Base-by-base conservation (phyloP, 2,329 filamentous ascomycete genomes). In the Pseudogymnoascus sp. region DNA sequence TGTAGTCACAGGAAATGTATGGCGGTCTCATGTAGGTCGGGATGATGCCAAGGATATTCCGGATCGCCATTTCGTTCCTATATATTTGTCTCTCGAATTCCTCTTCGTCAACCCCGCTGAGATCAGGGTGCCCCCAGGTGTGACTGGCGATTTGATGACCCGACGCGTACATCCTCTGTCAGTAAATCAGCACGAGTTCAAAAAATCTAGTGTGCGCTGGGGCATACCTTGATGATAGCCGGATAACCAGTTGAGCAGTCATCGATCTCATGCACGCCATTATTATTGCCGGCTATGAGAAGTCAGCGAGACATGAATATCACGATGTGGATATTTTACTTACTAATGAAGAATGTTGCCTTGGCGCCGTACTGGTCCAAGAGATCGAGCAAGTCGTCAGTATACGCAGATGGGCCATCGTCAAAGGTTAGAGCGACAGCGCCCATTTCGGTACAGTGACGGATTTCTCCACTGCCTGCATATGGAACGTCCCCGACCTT, bases 381-480 rank as follows among this genome's bases (percentile, higher is more conserved):
- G 60, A 86, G 76, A 67, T 88, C 81, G 10, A 88, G 76, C 10
- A 89, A 77, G 63, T 85, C 80, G 40, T 74, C 73, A 1, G 85
- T 88, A 71, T 84, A 87, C 17, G 77, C 72, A 65, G 81, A 82
- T 21, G 85, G 86, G 1, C 86, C 86, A 69, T 88, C 86, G 66
- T 88, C 86, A 66, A 82, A 88, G 0, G 85, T 88, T 61, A 89
- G 71, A 15, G 86, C 86, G 66, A 89, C 79, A 9, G 82, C 82
- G 60, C 84, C 83, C 2, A 79, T 75, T n/a, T 76, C 75, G n/a
- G 73, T 73, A 65, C 82, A 85, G 64, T 77, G 74, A 2, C 47
- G 47, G 7, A 54, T 54, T 11, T 54, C 47, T n/a, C 47, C 47
- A n/a, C 29, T 21, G 17, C 47, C 47, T 33, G 47, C 47, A 17